A percentile compares a stretch with the other conserved stretches of the same genome.
Conservation (phyloP, 768 basidiomycete species). For the Leucosporidium yakuticum region DNA sequence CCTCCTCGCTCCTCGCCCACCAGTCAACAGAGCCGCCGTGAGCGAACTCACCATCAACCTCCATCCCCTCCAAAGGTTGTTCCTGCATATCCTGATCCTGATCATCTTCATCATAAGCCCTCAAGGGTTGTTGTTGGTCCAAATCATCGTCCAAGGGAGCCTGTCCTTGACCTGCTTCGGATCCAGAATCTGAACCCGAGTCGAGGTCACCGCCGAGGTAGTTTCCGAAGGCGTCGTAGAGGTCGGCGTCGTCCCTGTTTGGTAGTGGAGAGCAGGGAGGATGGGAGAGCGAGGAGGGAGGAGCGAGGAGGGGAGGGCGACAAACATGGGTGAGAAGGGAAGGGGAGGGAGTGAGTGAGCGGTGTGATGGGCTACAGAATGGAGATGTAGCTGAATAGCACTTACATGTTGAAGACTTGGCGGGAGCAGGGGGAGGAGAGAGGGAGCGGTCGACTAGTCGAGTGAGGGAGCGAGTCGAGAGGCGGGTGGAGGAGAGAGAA, state of each 20-base stretch:
- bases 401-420: too few species aligned
- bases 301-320: too few species aligned
- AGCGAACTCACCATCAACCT: conserved; percentile 62
- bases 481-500: too few species aligned
- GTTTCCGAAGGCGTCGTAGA: conserved; percentile 55
- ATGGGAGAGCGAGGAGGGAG: too few species aligned
- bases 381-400: too few species aligned
- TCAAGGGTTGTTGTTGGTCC: conserved; percentile 55
- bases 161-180: conserved; percentile 48
- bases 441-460: too few species aligned
- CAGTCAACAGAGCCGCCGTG: conserved; percentile 30
- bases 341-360: too few species aligned
- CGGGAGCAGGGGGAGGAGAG: too few species aligned
- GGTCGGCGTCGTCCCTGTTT: neutral
- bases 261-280: too few species aligned
- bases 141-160: conserved; percentile 41
- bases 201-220: conserved; percentile 93
- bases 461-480: too few species aligned
- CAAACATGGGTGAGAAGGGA: too few species aligned
- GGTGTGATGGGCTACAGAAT: too few species aligned
- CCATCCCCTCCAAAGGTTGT: conserved; percentile 65
- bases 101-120: conserved; percentile 72
- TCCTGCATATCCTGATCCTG: conserved; percentile 52
- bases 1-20: neutral
- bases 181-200: conserved; percentile 58